These are phyloP conservation scores for Acanthochlamys bracteata DNA, from an alignment of 106 monocot genomes.

Conservation along the genomic window DNA sequence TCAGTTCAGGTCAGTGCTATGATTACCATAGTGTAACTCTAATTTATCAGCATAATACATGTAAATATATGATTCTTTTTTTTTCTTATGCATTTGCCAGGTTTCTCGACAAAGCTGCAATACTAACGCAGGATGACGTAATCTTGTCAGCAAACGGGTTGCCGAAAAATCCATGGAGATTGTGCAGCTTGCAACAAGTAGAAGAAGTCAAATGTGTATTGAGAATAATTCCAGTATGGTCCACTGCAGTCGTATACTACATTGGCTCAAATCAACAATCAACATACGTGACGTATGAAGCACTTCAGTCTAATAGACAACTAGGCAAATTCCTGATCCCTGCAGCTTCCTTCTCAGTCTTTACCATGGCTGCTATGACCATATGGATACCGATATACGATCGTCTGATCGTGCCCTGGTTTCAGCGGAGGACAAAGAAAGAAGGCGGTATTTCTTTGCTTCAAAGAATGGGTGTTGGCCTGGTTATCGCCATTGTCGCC, in stretches of 20 bases:
- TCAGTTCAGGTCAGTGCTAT: slow-evolving; percentile 41
- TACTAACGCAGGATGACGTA: slow-evolving; percentile 14
- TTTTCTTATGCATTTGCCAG: slow-evolving; percentile 13
- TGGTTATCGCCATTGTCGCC: slow-evolving; percentile 26
- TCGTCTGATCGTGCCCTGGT: slow-evolving; percentile 25
- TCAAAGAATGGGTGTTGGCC: slow-evolving; percentile 50
- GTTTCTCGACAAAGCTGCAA: slow-evolving; percentile 46
- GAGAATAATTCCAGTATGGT: slow-evolving; percentile 51
- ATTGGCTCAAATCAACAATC: slow-evolving; percentile 8
- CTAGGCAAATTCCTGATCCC: slow-evolving; percentile 43
- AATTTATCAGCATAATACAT: too few relatives aligned
- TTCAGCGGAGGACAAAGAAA: slow-evolving; percentile 11
- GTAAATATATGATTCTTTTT: too few relatives aligned
- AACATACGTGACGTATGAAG: slow-evolving; percentile 37
- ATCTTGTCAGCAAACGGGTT: slow-evolving; percentile 3
- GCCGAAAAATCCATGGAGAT: slow-evolving; percentile 23
- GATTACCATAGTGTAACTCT: too few relatives aligned
- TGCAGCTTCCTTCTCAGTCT: slow-evolving; percentile 40
- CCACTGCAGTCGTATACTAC: slow-evolving; percentile 26
- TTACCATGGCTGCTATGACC: slow-evolving; percentile 50
- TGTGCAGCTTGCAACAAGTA: slow-evolving; percentile 41
- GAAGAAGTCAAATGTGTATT: slow-evolving; percentile 57
- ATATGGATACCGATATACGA: slow-evolving; percentile 66
- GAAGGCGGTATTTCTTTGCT: slow-evolving; percentile 38
- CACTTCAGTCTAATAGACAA: slow-evolving; percentile 45